A percentile compares a stretch with the other conserved stretches of the same genome.
Evolutionary conservation across 306 rosid species (phyloP).

Genomic region (Carpinus viminea): DNA sequence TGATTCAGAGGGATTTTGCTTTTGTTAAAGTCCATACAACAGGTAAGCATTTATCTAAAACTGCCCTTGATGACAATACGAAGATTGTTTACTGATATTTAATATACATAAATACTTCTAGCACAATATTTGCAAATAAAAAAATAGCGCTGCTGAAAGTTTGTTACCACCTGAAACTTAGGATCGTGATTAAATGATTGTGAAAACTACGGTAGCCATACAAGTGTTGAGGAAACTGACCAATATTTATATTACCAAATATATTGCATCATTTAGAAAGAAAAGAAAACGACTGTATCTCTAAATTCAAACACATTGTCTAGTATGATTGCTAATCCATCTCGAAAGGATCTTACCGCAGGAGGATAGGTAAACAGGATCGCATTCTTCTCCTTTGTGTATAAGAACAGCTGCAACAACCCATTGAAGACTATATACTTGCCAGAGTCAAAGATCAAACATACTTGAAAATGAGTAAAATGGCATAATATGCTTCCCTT

Average conservation of each 20-base stretch:
- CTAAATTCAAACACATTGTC: background rate
- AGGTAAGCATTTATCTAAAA: no score
- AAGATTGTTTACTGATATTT: no score
- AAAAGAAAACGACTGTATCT: background rate
- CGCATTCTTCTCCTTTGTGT: slow-evolving; percentile 87
- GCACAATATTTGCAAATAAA: background rate
- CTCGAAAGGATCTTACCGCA: slow-evolving; percentile 45
- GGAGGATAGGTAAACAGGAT: slow-evolving; percentile 89
- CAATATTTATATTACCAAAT: background rate
- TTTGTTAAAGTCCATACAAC: background rate
- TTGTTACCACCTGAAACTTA: background rate
- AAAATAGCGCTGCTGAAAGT: background rate
- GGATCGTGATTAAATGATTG: background rate
- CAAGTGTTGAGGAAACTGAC: background rate
- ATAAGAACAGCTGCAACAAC: slow-evolving; percentile 80
- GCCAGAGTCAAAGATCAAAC: slow-evolving; percentile 69
- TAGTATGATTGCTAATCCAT: no score
- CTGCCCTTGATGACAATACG: no score
- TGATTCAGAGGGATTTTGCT: background rate
- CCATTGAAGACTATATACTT: slow-evolving; percentile 79
- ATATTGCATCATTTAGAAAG: background rate
- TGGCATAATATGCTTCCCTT: no score
- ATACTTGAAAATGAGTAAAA: background rate
- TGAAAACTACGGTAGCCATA: background rate
- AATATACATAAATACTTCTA: background rate